Evolutionary conservation across 352 stramenopile genomes (phyloP).

Genomic region (Pythium dissotocum): DNA sequence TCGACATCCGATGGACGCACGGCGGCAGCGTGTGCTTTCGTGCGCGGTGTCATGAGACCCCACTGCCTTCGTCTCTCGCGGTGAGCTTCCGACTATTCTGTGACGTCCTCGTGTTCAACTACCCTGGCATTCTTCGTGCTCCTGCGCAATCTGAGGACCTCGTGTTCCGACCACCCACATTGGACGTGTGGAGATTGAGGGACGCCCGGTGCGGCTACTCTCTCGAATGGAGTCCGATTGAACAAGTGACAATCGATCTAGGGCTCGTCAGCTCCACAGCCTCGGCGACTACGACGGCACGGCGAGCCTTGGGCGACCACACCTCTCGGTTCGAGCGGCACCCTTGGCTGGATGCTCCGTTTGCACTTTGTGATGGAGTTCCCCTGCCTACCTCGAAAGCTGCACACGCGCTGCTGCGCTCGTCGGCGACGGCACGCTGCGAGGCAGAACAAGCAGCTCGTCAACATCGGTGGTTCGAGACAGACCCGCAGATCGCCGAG

Average conservation of each 20-base stretch:
- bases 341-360: neutral
- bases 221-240: neutral
- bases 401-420: neutral
- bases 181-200: neutral
- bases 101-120: conserved; percentile 8
- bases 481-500: too few relatives aligned
- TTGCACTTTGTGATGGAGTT: neutral
- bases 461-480: too few relatives aligned
- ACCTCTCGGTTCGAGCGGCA: neutral
- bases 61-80: neutral
- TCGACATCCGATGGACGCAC: neutral
- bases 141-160: neutral
- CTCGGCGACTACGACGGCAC: neutral
- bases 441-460: neutral
- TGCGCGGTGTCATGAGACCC: neutral
- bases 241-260: neutral
- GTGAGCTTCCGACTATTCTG: neutral
- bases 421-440: neutral
- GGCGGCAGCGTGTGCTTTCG: neutral
- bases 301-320: neutral
- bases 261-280: neutral
- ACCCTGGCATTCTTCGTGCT: neutral
- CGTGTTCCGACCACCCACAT: neutral
- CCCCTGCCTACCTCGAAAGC: neutral
- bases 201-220: neutral